A percentile compares a stretch with the other conserved stretches of the same genome.
Evolutionary conservation across 1,139 yeast species (phyloP).

Genomic region (Scheffersomyces insectosa): DNA sequence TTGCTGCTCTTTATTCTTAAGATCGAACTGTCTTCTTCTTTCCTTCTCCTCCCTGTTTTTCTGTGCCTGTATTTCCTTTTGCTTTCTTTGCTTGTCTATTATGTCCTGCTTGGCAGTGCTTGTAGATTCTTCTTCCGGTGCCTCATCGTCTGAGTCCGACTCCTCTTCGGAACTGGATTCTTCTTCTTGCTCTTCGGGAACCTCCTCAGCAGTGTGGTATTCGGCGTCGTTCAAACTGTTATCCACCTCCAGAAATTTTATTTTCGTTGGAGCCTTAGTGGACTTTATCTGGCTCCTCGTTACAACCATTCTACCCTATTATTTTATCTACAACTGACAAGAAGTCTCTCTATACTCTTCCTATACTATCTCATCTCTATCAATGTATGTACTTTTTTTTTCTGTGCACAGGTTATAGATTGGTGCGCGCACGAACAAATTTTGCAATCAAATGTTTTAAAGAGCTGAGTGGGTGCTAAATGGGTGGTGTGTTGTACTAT

Average conservation of each 20-base stretch:
- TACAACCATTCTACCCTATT: constrained; percentile 14
- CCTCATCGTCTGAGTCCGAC: constrained; percentile 40
- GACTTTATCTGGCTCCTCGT: constrained; percentile 16
- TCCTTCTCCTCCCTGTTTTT: constrained; percentile 41
- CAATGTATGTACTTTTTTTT: background rate
- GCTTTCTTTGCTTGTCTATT: constrained; percentile 36
- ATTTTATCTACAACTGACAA: background rate
- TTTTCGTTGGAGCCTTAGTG: constrained; percentile 14
- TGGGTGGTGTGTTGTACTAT: background rate
- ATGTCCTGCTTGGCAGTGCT: constrained; percentile 29
- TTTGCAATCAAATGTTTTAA: background rate
- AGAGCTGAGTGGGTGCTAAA: no score
- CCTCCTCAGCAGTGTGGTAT: constrained; percentile 20
- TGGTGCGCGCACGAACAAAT: background rate
- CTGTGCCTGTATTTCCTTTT: constrained; percentile 31
- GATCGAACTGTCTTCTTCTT: constrained; percentile 52
- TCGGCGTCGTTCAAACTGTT: constrained; percentile 9
- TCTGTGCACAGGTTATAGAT: background rate
- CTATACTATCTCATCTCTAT: background rate
- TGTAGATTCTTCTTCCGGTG: constrained; percentile 50
- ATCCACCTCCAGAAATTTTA: constrained; percentile 20
- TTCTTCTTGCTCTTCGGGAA: constrained; percentile 9
- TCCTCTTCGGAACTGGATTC: constrained; percentile 17
- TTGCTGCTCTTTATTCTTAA: constrained; percentile 50
- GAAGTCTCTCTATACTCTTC: constrained; percentile 6